Base-by-base conservation (phyloP, 495 filamentous ascomycete genomes). In the Haplographium delicatum region DNA sequence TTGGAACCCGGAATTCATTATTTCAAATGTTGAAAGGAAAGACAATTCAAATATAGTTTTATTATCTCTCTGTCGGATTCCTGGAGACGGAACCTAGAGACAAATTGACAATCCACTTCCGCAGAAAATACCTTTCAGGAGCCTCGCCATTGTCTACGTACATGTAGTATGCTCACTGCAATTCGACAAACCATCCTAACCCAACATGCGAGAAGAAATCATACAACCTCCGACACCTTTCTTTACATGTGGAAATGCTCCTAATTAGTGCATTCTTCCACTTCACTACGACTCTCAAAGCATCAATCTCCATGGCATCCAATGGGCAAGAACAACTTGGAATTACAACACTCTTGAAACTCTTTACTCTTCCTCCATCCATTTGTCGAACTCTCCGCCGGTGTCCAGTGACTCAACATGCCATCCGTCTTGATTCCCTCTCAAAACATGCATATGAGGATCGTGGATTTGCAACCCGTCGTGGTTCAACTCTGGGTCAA, bases 381-480 rank as follows among this genome's bases (percentile, higher is more conserved):
- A 62, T 22, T 54, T 59, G 25, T 59, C 60, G 35, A 62, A 62
- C 34, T 62, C 57, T 16, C 54, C 47, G 33, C 62, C 47, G 44
- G 34, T 33, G 53, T 65, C 57, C 31, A 59, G 47, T 51, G 44
- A 64, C 62, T 49, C 58, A 18, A 63, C 53, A 9, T 64, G 55
- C 54, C 63, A 55, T 38, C 56, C 57, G 9, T 65, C 62, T 16
- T 65, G 62, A n/a, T 59, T 50, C 8, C 58, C 62, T 62, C 30
- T 72, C 68, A 57, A 65, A 48, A 50, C 72, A 66, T 46, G 63
- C 57, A 49, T 47, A 16, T 62, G 52, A 9, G 45, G 49, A 40
- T 59, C 59, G 5, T 62, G 51, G 31, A 58, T 56, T 28, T 27
- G 51, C 23, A 38, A 11, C 28, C 31, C n/a, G 1, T 62, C 47